Evolutionary conservation across 225 moss, liverwort and hornwort species (phyloP), one percentile per base, ranked within the genome.

Genomic region (Pseudisothecium myosuroides): DNA sequence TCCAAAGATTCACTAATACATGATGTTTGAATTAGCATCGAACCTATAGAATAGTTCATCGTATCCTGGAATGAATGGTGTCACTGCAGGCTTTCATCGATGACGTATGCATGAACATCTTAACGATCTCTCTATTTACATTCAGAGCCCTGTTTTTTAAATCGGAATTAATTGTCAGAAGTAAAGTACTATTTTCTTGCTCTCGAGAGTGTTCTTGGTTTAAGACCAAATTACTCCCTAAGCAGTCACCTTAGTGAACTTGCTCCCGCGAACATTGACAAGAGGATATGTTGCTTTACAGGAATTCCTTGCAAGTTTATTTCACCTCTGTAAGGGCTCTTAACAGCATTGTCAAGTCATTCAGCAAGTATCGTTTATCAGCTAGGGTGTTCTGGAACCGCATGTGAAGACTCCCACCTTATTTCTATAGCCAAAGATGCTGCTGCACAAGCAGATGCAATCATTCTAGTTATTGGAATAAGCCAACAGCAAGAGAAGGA

Each of bases 401-500:
- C 91, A 28, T 98, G 98, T 86, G 92, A 92, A 26, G 88, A 84
- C 54, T 52, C 79, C 18, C 80, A 79, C 82, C 85, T 92, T 32
- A 92, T 93, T 32, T 66, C 83, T 39, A 76, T 75, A 12, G 98
- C 96, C 47, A 69, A 85, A 84, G 47, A 63, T 8, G 92, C 94
- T 45, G 98, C 95, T 16, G 88, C 90, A 31, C 67, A 88, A 77
- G 92, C 94, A 50, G 96, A 96, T 89, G 96, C 93, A 20, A 87
- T 95, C 41, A 92, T 98, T 47, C 50, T 98, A 7, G 91, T 96
- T 27, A 91, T 94, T 84, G 98, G 98, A 31, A 89, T 98, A 15
- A 91, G 94, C 69, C 97, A 93, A 82, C 86, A 37, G 17, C 96
- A 97, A 89, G 98, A 97, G 82, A 92, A 82, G 59, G 98, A 98